Percentiles rank a stretch among this genome's conserved stretches.
Conservation (phyloP, 768 basidiomycete species). For the Trichaptum fuscoviolaceum region DNA sequence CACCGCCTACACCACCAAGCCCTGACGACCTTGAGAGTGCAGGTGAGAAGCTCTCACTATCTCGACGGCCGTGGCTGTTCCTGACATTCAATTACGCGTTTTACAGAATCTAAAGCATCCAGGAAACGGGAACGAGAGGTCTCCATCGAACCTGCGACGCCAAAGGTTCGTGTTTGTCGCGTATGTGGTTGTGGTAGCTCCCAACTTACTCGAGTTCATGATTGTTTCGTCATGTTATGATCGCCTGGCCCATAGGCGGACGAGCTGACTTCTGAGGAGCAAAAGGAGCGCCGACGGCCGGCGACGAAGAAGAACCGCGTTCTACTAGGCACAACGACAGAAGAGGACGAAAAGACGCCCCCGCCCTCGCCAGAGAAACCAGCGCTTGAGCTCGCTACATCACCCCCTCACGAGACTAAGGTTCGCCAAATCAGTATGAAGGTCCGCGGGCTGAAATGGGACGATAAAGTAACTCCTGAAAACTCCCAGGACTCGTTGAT, state of each 20-base stretch:
- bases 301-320: constrained; percentile 76
- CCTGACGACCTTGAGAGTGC: not conserved
- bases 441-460: constrained; percentile 74
- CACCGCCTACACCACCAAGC: not conserved
- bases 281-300: constrained; percentile 15
- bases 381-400: constrained; percentile 33
- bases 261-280: not conserved
- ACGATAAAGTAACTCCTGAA: constrained; percentile 35
- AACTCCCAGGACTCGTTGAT: constrained; percentile 8
- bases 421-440: constrained; percentile 75
- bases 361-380: constrained; percentile 16
- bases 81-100: constrained; percentile 8
- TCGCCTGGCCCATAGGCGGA: not conserved
- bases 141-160: constrained; percentile 59
- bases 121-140: constrained; percentile 76
- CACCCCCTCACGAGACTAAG: constrained; percentile 77
- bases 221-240: not conserved
- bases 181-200: not conserved
- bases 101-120: constrained; percentile 42
- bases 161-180: constrained; percentile 19
- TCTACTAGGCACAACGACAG: constrained; percentile 47
- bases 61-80: not conserved
- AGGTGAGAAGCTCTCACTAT: constrained; percentile 2
- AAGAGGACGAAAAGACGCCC: constrained; percentile 46
- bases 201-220: not conserved